Base-by-base conservation (phyloP, 1,139 yeast genomes). In the Debaryomycetaceae sp. region DNA sequence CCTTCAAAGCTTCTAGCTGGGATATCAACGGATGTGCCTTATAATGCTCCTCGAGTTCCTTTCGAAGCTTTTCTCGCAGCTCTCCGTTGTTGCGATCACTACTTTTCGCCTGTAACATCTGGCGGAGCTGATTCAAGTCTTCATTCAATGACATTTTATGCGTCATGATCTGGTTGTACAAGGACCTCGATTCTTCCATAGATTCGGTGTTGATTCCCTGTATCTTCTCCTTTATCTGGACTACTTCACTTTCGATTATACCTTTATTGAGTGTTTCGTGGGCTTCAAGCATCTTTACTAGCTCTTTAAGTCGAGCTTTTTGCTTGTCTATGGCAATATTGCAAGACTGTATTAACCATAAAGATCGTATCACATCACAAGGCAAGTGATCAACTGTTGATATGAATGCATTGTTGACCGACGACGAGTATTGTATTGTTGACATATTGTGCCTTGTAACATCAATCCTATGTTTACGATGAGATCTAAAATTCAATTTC, bases 351-450 rank as follows among this genome's bases (percentile, higher is more conserved):
- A 73, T 59, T n/a, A 73, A 53, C 79, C 79, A 74, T 11, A 73
- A 54, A 2, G 77, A 70, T 40, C 79, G 68, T 30, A 73, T 63
- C 2, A 74, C 59, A 49, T 74, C 79, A 49, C 77, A 68, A 22
- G 79, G 78, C 34, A 74, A 58, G 50, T 74, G 79, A 50, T 74
- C 79, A 5, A 73, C 62, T 3, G 77, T 72, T 22, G 77, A 66
- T 34, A 74, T 68, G 52, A 70, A 74, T 14, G 76, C 65, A 51
- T 68, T 72, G 45, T 61, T 63, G 20, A 66, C 55, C 6, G 70
- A 59, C 24, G 62, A 51, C 6, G 66, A 58, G 48, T 59, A 57
- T 42, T 47, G 59, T n/a, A 60, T 54, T 9, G 53, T 27, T 27
- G 31, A 27, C 31, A 27, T 27, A 2, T 27, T 11, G 11, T 11